These are phyloP conservation scores for Stipa capillata DNA, from an alignment of 176 grass and related monocot species.

Conservation along the genomic window DNA sequence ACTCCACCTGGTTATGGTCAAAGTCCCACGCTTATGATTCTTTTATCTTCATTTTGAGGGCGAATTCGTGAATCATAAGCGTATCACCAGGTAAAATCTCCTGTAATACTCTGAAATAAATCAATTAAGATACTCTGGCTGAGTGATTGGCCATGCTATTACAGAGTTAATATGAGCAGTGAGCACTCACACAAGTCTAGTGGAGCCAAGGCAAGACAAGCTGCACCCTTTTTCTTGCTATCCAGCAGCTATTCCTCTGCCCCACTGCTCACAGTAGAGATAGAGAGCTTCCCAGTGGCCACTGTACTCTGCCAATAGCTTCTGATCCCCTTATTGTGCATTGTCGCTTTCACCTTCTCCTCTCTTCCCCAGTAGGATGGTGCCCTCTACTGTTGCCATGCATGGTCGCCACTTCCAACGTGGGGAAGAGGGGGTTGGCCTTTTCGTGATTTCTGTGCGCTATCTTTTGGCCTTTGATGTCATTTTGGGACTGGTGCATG, in stretches of 20 bases:
- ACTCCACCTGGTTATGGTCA: slow-evolving; percentile 5
- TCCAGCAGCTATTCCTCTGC: slow-evolving; percentile 19
- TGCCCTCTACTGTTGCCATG: background rate
- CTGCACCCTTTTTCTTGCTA: slow-evolving; percentile 4
- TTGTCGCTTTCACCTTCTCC: slow-evolving; percentile 31
- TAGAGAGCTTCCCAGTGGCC: background rate
- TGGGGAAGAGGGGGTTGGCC: background rate
- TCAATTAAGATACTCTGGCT: background rate
- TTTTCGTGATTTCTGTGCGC: background rate
- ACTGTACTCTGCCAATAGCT: background rate
- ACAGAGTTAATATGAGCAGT: slow-evolving; percentile 16
- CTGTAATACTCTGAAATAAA: slow-evolving; percentile 4
- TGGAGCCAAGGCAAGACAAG: background rate
- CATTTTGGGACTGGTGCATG: background rate
- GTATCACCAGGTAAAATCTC: background rate
- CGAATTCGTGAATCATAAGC: background rate
- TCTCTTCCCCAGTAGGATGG: background rate
- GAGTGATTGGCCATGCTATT: background rate
- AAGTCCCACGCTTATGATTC: slow-evolving; percentile 6
- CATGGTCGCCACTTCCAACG: slow-evolving; percentile 10
- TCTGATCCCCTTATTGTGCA: slow-evolving; percentile 23
- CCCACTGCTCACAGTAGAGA: background rate
- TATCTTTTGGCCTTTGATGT: background rate
- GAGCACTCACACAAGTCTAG: background rate
- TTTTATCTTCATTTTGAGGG: slow-evolving; percentile 3